Conservation (phyloP, 176 grass and related monocot genomes). For the Phoenix dactylifera region DNA sequence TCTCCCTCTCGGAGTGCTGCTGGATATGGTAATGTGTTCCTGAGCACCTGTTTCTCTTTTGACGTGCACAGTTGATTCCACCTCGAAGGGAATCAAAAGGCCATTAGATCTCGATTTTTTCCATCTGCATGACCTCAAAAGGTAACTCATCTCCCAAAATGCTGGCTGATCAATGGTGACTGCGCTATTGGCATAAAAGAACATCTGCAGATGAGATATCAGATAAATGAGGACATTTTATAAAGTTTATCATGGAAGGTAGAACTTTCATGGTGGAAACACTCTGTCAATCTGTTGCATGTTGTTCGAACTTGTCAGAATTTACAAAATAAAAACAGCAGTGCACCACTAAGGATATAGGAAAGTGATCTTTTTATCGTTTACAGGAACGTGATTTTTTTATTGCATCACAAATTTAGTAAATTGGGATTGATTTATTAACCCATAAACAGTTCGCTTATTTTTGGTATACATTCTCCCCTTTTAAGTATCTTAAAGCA, state of each 20-base stretch:
- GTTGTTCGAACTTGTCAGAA: no score
- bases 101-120: slow-evolving; percentile 21
- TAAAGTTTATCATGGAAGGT: background rate
- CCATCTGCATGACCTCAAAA: slow-evolving; percentile 35
- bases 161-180: slow-evolving; percentile 75
- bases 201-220: slow-evolving; percentile 49
- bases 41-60: slow-evolving; percentile 41
- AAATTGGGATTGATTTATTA: no score
- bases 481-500: no score
- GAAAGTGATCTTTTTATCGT: no score
- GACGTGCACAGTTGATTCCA: slow-evolving; percentile 16
- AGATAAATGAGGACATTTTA: slow-evolving; percentile 13
- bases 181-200: slow-evolving; percentile 67
- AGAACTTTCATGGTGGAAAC: background rate
- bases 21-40: slow-evolving; percentile 17
- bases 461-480: no score
- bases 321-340: no score
- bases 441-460: no score
- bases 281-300: background rate
- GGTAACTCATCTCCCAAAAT: slow-evolving; percentile 97
- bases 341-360: no score
- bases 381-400: no score
- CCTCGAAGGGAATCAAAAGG: slow-evolving; percentile 15
- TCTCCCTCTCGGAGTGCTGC: slow-evolving; percentile 19
- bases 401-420: no score